These are phyloP conservation scores for Areca catechu DNA, from an alignment of 176 grass and related monocot genomes.

Conservation along the genomic window DNA sequence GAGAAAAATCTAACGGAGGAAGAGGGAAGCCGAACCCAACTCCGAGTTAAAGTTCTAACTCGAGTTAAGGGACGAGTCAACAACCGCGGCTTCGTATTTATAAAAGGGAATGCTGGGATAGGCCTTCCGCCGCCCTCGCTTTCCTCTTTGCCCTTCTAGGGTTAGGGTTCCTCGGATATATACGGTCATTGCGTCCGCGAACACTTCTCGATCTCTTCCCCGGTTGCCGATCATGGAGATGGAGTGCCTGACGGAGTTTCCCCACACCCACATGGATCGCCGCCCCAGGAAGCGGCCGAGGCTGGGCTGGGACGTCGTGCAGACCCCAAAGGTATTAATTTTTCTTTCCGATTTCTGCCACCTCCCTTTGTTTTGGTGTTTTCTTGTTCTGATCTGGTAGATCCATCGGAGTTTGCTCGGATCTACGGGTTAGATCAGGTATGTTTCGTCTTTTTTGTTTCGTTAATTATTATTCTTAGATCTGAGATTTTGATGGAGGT, in stretches of 20 bases:
- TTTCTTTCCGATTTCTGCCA: not conserved
- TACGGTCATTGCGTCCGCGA: no score
- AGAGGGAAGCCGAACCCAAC: no score
- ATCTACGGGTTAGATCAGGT: not conserved
- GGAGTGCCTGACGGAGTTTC: conserved; percentile 81
- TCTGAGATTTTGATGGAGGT: not conserved
- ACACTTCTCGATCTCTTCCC: no score
- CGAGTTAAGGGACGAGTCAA: no score
- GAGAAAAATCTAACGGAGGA: no score
- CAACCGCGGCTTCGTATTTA: no score
- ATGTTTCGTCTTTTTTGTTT: not conserved
- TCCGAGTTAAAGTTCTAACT: no score
- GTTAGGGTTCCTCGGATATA: no score
- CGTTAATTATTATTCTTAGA: not conserved
- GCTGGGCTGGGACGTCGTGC: conserved; percentile 77
- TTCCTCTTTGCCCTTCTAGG: no score
- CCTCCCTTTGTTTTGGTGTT: not conserved
- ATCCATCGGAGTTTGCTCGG: not conserved
- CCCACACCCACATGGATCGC: conserved; percentile 61
- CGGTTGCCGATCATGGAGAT: conserved; percentile 15
- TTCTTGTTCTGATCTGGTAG: not conserved
- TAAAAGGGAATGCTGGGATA: no score
- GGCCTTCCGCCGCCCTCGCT: no score
- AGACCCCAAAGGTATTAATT: not conserved
- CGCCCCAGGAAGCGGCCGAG: conserved; percentile 83